Conservation (phyloP, 768 basidiomycete genomes). For the Hemileccinum rubropunctum region DNA sequence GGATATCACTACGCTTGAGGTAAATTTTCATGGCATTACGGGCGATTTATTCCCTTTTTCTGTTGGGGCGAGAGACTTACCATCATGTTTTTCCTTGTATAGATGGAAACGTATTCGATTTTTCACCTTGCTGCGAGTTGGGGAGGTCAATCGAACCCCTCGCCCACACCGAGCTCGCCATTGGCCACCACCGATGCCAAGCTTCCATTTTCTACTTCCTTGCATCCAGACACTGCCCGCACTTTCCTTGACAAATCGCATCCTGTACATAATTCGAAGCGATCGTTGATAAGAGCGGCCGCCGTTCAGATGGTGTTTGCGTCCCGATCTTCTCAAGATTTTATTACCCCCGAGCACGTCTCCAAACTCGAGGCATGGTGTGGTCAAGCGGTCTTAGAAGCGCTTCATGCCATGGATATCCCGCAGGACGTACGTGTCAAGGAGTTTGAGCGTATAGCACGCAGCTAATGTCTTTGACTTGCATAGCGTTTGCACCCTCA, state of each 20-base stretch:
- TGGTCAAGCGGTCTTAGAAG: conserved; percentile 57
- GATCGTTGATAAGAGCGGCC: conserved; percentile 61
- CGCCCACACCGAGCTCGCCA: conserved; percentile 35
- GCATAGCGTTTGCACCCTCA: conserved; percentile 52
- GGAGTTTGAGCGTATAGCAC: not conserved
- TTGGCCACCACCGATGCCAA: conserved; percentile 43
- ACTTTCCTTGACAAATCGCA: conserved; percentile 1
- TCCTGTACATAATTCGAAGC: conserved; percentile 4
- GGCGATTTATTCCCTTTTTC: not conserved
- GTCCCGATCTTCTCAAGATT: conserved; percentile 65
- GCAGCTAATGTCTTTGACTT: conserved; percentile 11
- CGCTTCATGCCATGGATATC: conserved; percentile 48
- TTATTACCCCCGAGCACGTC: conserved; percentile 71
- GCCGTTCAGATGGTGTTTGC: conserved; percentile 83
- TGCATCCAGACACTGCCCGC: conserved; percentile 6
- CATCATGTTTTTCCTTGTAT: not conserved
- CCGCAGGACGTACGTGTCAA: conserved; percentile 43
- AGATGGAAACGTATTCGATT: conserved; percentile 89
- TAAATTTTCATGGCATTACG: conserved; percentile 22
- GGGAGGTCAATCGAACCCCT: conserved; percentile 35
- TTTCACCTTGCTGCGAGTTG: conserved; percentile 77
- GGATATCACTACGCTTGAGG: conserved; percentile 69
- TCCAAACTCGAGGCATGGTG: conserved; percentile 59
- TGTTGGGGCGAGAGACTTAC: conserved; percentile 1
- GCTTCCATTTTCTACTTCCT: conserved; percentile 22